Conservation (phyloP, 805 yeast species). For the Cyberlindnera mycetangii region DNA sequence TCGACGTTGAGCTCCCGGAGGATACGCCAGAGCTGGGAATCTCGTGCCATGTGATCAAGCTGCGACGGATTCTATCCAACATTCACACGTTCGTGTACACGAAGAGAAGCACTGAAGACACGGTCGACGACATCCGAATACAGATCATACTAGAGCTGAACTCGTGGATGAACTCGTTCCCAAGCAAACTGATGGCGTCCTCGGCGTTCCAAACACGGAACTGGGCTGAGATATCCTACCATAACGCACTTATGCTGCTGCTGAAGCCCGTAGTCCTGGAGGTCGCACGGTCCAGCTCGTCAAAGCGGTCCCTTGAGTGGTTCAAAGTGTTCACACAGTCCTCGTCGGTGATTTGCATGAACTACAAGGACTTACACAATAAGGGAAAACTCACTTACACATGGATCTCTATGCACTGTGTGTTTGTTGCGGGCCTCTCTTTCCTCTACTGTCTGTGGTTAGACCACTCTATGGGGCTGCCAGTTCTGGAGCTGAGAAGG, state of each 20-base stretch:
- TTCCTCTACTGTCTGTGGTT: conserved; percentile 33
- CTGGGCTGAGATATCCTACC: conserved; percentile 35
- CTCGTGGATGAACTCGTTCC: conserved; percentile 33
- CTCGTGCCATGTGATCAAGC: conserved; percentile 31
- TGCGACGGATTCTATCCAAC: conserved; percentile 34
- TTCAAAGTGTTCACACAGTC: conserved; percentile 33
- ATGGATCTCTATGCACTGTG: conserved; percentile 33
- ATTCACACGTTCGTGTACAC: conserved; percentile 34
- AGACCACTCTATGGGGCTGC: conserved; percentile 19
- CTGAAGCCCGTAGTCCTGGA: conserved; percentile 32
- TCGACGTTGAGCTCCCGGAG: conserved; percentile 30
- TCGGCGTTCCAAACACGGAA: conserved; percentile 32
- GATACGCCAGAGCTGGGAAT: conserved; percentile 12
- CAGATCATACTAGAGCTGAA: conserved; percentile 33
- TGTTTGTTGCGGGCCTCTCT: conserved; percentile 31
- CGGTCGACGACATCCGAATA: conserved; percentile 27
- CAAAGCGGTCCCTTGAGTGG: conserved; percentile 30
- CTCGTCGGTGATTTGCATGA: conserved; percentile 30
- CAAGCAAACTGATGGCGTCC: conserved; percentile 24
- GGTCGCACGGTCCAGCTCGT: conserved; percentile 13
- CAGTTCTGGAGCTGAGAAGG: conserved; percentile 28
- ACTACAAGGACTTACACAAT: conserved; percentile 28
- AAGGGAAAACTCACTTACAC: conserved; percentile 29
- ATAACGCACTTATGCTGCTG: conserved; percentile 32
- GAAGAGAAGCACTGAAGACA: conserved; percentile 17